Percentiles rank a stretch among this genome's conserved stretches.
Evolutionary conservation across 1,139 yeast genomes (phyloP).

Genomic region (Yamadazyma taylorii): DNA sequence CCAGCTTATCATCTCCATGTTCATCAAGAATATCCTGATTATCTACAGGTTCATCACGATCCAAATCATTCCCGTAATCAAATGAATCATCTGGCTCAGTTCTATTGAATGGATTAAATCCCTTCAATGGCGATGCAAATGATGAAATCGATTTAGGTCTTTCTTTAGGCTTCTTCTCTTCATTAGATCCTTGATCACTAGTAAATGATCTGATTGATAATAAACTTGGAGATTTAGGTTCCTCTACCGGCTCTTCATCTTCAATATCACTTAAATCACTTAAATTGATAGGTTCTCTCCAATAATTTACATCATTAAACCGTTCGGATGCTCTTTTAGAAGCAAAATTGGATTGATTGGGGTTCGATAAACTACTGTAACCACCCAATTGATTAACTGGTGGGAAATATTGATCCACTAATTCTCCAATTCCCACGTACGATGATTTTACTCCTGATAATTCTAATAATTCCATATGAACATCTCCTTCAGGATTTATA

Average conservation of each 20-base stretch:
- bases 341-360: slow-evolving; percentile 35
- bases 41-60: slow-evolving; percentile 6
- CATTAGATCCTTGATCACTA: slow-evolving; percentile 9
- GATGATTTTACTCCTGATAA: slow-evolving; percentile 90
- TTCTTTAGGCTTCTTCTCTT: slow-evolving; percentile 16
- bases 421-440: slow-evolving; percentile 85
- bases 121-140: slow-evolving; percentile 45
- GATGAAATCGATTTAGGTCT: slow-evolving; percentile 39
- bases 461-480: slow-evolving; percentile 93
- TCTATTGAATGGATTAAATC: slow-evolving; percentile 40
- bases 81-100: slow-evolving; percentile 18
- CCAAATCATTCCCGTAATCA: slow-evolving; percentile 12
- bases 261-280: slow-evolving; percentile 55
- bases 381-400: slow-evolving; percentile 56
- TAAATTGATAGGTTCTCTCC: slow-evolving; percentile 83
- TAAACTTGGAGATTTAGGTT: slow-evolving; percentile 21
- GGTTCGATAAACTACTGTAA: slow-evolving; percentile 29
- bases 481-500: slow-evolving; percentile 95
- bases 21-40: slow-evolving; percentile 14
- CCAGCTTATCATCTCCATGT: slow-evolving; percentile 15
- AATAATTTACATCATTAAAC: slow-evolving; percentile 83
- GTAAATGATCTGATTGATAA: slow-evolving; percentile 20
- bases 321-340: slow-evolving; percentile 48
- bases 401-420: slow-evolving; percentile 97
- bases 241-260: slow-evolving; percentile 19